Percentiles rank a stretch among this genome's conserved stretches.
These are phyloP conservation scores for Alliaria petiolata DNA, from an alignment of 345 rosid genomes.

Conservation along the genomic window DNA sequence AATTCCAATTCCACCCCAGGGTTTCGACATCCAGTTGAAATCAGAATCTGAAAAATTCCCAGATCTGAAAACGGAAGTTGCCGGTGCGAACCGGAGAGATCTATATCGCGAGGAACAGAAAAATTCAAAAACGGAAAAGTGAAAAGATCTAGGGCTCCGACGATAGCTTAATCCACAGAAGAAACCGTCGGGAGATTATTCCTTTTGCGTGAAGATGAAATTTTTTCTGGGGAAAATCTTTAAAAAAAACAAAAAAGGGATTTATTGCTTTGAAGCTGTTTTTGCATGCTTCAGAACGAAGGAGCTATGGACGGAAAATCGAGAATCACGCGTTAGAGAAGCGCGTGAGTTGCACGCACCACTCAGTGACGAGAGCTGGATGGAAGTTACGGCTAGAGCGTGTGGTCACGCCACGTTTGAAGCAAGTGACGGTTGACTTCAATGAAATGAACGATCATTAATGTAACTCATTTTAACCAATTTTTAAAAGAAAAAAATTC, in stretches of 20 bases:
- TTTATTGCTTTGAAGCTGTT: constrained; percentile 13
- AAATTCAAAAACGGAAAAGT: not conserved
- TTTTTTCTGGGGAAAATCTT: not conserved
- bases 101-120: not conserved
- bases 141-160: constrained; percentile 18
- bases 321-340: not conserved
- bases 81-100: not conserved
- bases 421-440: constrained; percentile 20
- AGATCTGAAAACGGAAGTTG: constrained; percentile 17
- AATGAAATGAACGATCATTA: constrained; percentile 20
- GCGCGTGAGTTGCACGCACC: not conserved
- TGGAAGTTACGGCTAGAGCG: not conserved
- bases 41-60: not conserved
- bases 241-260: not conserved
- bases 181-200: constrained; percentile 19
- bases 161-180: not conserved
- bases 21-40: constrained; percentile 46
- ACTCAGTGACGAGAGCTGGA: not conserved
- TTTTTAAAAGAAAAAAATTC: not conserved
- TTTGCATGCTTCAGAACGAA: constrained; percentile 29
- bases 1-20: constrained; percentile 66
- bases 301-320: constrained; percentile 15
- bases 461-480: not conserved
- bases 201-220: constrained; percentile 20
- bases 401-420: constrained; percentile 1